A percentile compares a stretch with the other conserved stretches of the same genome.
Conservation (phyloP, 2,329 filamentous ascomycete species). For the Botrytis sinoallii region DNA sequence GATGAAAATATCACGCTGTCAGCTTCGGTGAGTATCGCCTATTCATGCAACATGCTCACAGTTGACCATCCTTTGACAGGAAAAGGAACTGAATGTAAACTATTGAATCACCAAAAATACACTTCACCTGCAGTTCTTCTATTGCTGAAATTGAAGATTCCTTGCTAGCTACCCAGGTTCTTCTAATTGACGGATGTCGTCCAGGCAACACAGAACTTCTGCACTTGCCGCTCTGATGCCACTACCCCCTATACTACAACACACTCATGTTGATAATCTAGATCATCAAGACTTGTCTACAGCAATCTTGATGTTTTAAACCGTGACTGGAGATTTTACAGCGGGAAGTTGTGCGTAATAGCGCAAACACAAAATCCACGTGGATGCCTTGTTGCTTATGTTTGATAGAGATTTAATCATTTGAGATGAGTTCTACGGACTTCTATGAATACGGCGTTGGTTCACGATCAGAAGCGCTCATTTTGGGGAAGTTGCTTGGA, state of each 20-base stretch:
- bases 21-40: neutral
- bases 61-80: neutral
- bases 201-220: neutral
- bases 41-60: neutral
- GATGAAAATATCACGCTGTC: neutral
- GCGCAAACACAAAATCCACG: neutral
- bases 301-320: rapidly evolving
- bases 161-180: rapidly evolving
- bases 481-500: neutral
- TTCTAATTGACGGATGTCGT: neutral
- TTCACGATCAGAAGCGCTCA: too few relatives aligned
- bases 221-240: neutral
- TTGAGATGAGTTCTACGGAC: neutral
- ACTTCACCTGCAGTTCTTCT: rapidly evolving
- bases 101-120: neutral
- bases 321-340: neutral
- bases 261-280: neutral
- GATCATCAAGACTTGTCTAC: rapidly evolving
- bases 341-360: rapidly evolving
- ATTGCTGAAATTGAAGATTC: neutral
- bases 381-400: neutral
- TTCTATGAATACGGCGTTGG: neutral
- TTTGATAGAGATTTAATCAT: neutral
- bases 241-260: neutral
- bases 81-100: neutral